Base-by-base conservation (phyloP, 495 filamentous ascomycete species). In the Daldinia bambusicola region DNA sequence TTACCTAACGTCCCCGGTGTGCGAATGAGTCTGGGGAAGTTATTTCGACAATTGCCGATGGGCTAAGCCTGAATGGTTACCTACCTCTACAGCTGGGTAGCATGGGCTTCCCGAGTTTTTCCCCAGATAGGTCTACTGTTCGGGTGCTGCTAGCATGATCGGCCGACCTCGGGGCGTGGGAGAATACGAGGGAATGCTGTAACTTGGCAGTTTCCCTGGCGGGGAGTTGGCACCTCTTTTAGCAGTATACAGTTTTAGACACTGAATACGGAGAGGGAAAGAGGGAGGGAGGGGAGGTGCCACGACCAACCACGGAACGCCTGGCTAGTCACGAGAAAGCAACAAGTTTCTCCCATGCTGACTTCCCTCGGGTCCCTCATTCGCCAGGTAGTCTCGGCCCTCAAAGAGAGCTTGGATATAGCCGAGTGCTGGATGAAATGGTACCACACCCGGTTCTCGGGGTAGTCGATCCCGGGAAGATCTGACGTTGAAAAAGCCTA, bases 121-220 rank as follows among this genome's bases (percentile, higher is more conserved):
- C 56, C 26, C 53, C 22, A 37, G 40, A 66, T 70, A 41, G 13
- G 38, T 4, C n/a, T 41, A 57, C 63, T 26, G 26, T 56, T 43
- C 12, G 58, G 58, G 36, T 51, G 57, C 50, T 62, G 22, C 20
- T 62, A 40, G 62, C 38, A 51, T 66, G 52, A 71, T 71, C 57
- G 10, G 26, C 62, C 63, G 51, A 58, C 57, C 51, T 62, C 52
- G 2, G 55, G 60, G 63, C 41, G 69, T 71, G 48, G 36, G 26
- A 26, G 26, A 26, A 3, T 26, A 57, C 53, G n/a, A 60, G 22
- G 53, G 51, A n/a, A 53, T 10, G 41, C 22, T 18, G 22, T 61
- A 36, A 55, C 20, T 41, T 32, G 31, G 32, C 37, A 36, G 50
- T 66, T 34, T 34, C 34, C 34, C n/a, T n/a, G 51, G 16, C 36